These are phyloP conservation scores for Akanthomyces uredinophilus DNA, from an alignment of 2,329 filamentous ascomycete genomes.

Conservation along the genomic window DNA sequence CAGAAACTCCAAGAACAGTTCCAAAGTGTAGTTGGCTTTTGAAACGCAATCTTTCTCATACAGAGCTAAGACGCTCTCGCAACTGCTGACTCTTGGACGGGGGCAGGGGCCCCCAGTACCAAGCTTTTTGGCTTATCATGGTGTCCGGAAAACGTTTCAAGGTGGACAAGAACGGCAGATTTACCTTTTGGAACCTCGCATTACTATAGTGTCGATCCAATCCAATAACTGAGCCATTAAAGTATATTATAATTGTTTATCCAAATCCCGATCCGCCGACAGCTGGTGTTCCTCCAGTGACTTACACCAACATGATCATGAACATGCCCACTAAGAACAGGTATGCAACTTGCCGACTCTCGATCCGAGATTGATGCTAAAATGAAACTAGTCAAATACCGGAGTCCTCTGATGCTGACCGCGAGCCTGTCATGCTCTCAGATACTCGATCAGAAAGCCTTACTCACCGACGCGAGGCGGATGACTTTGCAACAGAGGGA, in stretches of 20 bases:
- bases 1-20: not conserved
- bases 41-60: conserved; percentile 4
- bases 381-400: not conserved
- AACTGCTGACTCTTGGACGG: not conserved
- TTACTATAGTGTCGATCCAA: not conserved
- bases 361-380: not conserved
- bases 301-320: no score
- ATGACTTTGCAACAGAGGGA: not conserved
- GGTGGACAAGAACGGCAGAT: not conserved
- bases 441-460: no score
- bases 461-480: no score
- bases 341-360: not conserved
- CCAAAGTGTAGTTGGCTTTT: not conserved
- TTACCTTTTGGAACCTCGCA: not conserved
- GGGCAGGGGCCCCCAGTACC: not conserved
- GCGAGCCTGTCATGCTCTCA: no score
- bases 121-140: not conserved
- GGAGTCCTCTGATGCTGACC: no score
- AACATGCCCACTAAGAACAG: not conserved
- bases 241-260: not conserved
- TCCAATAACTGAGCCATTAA: not conserved
- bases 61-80: not conserved
- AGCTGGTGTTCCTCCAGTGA: not conserved
- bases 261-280: not conserved
- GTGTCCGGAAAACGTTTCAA: conserved; percentile 5